Evolutionary conservation across 495 filamentous ascomycete species (phyloP).

Genomic region (Podospora comata): DNA sequence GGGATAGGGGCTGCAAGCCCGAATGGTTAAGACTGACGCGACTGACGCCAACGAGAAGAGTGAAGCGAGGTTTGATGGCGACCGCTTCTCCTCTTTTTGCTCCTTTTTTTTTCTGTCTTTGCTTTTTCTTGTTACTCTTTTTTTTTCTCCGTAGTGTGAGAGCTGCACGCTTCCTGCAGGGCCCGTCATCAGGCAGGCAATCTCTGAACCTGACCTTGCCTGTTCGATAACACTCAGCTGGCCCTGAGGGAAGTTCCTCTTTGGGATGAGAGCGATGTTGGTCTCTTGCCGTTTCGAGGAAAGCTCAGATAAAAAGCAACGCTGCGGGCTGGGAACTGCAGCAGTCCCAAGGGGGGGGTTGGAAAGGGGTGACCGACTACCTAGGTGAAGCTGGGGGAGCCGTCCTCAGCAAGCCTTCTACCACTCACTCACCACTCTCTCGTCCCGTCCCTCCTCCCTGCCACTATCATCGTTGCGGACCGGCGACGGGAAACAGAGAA

Average conservation of each 20-base stretch:
- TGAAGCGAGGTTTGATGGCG: conserved; percentile 6
- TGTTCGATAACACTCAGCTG: background rate
- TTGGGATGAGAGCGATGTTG: conserved; percentile 18
- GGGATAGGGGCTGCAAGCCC: background rate
- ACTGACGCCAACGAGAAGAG: background rate
- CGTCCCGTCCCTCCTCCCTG: background rate
- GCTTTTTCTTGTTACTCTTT: background rate
- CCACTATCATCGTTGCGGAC: background rate
- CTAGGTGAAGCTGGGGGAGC: background rate
- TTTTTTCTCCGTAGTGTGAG: background rate
- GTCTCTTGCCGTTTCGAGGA: conserved; percentile 27
- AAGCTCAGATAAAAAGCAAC: conserved; percentile 27
- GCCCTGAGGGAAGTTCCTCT: conserved; percentile 1
- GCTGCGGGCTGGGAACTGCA: background rate
- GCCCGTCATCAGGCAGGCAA: conserved; percentile 16
- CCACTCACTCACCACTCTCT: background rate
- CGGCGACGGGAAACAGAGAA: background rate
- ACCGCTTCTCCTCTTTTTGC: background rate
- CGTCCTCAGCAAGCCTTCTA: background rate
- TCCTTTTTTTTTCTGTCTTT: background rate
- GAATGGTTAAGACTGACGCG: background rate
- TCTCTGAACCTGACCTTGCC: conserved; percentile 10
- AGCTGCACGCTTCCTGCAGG: conserved; percentile 16
- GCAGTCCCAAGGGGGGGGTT: conserved; percentile 9
- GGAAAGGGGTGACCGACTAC: conserved; percentile 3